Percentiles rank a stretch among this genome's conserved stretches.
Evolutionary conservation across 768 basidiomycete species (phyloP).

Genomic region (Coprinopsis strossmayeri): DNA sequence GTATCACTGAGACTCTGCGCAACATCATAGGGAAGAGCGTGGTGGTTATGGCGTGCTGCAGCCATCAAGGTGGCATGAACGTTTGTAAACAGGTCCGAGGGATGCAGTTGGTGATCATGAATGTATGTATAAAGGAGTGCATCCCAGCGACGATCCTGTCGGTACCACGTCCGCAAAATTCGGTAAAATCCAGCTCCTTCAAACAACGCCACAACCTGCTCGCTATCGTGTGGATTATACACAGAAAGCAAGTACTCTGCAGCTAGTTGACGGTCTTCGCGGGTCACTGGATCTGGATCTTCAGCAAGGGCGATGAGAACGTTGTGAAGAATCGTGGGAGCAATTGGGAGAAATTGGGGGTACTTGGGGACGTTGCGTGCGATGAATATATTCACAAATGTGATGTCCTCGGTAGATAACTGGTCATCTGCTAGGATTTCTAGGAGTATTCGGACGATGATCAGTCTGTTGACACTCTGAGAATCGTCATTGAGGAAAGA

Average conservation of each 20-base stretch:
- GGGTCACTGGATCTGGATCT: constrained; percentile 68
- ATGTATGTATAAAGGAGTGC: constrained; percentile 68
- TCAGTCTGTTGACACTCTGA: constrained; percentile 62
- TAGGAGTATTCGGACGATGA: constrained; percentile 77
- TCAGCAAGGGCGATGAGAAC: constrained; percentile 75
- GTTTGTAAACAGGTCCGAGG: constrained; percentile 57
- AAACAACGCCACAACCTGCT: constrained; percentile 62
- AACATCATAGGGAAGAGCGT: constrained; percentile 50
- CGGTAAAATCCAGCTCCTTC: constrained; percentile 84
- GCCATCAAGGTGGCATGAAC: constrained; percentile 54
- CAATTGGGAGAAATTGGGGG: constrained; percentile 72
- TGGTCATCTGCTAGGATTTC: constrained; percentile 61
- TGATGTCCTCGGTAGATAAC: constrained; percentile 56
- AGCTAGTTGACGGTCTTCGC: constrained; percentile 93
- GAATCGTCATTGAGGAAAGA: constrained; percentile 78
- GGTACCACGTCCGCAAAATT: constrained; percentile 78
- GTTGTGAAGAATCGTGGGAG: constrained; percentile 61
- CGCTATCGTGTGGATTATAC: constrained; percentile 79
- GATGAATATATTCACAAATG: constrained; percentile 92
- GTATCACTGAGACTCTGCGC: constrained; percentile 45
- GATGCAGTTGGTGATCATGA: constrained; percentile 58
- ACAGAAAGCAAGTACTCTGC: constrained; percentile 89
- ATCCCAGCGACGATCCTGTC: constrained; percentile 71
- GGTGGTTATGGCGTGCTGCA: constrained; percentile 41
- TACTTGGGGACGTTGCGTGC: constrained; percentile 97